Conservation (phyloP, 2,329 filamentous ascomycete genomes). For the Cladosporium colombiae region DNA sequence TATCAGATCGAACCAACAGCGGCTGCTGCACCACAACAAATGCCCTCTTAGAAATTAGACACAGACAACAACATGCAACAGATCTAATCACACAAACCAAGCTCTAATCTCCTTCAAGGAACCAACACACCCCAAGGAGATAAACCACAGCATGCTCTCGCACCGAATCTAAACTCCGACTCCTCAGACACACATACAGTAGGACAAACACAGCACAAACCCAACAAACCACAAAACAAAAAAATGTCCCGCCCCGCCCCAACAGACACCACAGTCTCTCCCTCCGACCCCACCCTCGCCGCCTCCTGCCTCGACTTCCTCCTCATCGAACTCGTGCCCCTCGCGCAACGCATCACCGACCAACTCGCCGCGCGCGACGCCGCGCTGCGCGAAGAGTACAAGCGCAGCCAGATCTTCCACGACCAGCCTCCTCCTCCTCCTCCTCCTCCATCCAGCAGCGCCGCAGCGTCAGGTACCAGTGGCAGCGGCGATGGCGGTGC, state of each 20-base stretch:
- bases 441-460: no score
- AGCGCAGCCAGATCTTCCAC: conserved; percentile 33
- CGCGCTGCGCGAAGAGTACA: conserved; percentile 39
- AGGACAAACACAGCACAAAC: no score
- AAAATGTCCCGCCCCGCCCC: conserved; percentile 15
- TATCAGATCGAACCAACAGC: conserved; percentile 4
- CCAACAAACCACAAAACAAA: background rate
- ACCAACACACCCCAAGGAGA: background rate
- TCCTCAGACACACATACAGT: no score
- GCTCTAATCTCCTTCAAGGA: background rate
- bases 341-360: conserved; percentile 82
- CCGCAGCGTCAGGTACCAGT: background rate
- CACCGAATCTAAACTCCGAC: background rate
- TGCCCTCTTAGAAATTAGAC: background rate
- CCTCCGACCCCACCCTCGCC: conserved; percentile 52
- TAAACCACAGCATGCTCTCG: background rate
- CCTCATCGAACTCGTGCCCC: conserved; percentile 92
- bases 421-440: conserved; percentile 16
- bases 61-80: background rate
- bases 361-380: conserved; percentile 62
- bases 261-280: background rate
- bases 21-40: background rate
- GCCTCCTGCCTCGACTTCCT: conserved; percentile 90
- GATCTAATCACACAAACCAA: background rate
- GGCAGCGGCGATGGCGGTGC: background rate